Conservation (phyloP, 108 stramenopile species). For the Cyclostephanos tholiformis region DNA sequence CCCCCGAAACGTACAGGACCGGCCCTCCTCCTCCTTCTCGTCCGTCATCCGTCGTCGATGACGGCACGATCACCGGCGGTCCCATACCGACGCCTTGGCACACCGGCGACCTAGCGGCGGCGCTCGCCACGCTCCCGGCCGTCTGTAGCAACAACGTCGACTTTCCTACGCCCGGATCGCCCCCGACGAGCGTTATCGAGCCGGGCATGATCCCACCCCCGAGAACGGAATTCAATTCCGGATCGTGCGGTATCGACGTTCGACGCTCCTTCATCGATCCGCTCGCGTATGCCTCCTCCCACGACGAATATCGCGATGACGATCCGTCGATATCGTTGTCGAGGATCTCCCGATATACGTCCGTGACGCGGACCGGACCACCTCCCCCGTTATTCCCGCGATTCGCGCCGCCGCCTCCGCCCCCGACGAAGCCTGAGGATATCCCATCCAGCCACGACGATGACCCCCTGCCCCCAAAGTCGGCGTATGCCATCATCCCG, state of each 20-base stretch:
- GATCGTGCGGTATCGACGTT: constrained; percentile 63
- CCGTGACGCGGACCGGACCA: constrained; percentile 65
- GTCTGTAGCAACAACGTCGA: constrained; percentile 74
- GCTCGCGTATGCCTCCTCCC: constrained; percentile 20
- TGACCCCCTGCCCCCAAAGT: neutral
- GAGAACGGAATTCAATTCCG: constrained; percentile 89
- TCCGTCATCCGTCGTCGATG: constrained; percentile 14
- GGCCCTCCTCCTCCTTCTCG: constrained; percentile 49
- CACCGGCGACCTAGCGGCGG: constrained; percentile 46
- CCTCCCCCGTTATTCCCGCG: constrained; percentile 16
- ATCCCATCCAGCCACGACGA: constrained; percentile 73
- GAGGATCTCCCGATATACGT: constrained; percentile 61
- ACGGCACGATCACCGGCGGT: constrained; percentile 28
- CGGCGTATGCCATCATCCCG: neutral
- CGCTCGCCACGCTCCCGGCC: constrained; percentile 66
- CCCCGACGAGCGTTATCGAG: constrained; percentile 86
- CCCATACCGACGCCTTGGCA: constrained; percentile 76
- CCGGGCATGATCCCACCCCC: constrained; percentile 93
- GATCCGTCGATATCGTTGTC: neutral
- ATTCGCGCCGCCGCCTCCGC: constrained; percentile 26
- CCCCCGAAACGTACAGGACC: constrained; percentile 93
- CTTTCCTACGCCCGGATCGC: constrained; percentile 88
- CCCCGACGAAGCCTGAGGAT: constrained; percentile 15
- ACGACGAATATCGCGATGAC: neutral
- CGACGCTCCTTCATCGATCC: constrained; percentile 45